Conservation (phyloP, 192 early-diverging fungal genomes). For the Backusella psychrophila region DNA sequence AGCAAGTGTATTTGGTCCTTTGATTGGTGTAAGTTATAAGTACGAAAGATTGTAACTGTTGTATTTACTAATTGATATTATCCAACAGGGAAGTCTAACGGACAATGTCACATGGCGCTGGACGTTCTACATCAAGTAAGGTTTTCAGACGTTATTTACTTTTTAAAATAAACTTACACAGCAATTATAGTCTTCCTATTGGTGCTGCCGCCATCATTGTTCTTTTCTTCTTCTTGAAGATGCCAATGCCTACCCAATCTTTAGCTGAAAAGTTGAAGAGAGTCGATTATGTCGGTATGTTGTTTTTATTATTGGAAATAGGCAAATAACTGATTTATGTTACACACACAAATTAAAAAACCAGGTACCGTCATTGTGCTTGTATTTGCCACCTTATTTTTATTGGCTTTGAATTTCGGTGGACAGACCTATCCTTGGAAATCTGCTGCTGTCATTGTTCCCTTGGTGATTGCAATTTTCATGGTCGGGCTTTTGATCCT, state of each 20-base stretch:
- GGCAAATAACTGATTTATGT: not conserved
- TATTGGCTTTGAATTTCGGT: slow-evolving; percentile 75
- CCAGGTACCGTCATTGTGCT: slow-evolving; percentile 26
- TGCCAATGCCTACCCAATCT: slow-evolving; percentile 60
- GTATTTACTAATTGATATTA: not conserved
- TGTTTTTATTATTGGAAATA: slow-evolving; percentile 21
- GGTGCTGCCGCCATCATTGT: slow-evolving; percentile 62
- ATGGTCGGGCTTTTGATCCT: slow-evolving; percentile 54
- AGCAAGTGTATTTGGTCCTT: slow-evolving; percentile 77
- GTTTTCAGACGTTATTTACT: not conserved
- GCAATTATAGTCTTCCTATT: slow-evolving; percentile 68
- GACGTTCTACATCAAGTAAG: slow-evolving; percentile 48
- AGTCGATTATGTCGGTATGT: slow-evolving; percentile 66
- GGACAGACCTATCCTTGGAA: slow-evolving; percentile 72
- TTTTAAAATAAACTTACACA: not conserved
- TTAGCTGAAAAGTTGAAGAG: slow-evolving; percentile 57
- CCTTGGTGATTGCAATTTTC: slow-evolving; percentile 47
- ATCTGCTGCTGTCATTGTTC: slow-evolving; percentile 53
- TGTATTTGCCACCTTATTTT: slow-evolving; percentile 50
- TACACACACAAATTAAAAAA: not conserved
- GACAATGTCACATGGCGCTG: slow-evolving; percentile 62
- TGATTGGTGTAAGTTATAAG: slow-evolving; percentile 57
- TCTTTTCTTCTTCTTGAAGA: slow-evolving; percentile 62
- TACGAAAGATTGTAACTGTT: not conserved
- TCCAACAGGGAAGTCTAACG: slow-evolving; percentile 63